A percentile compares a stretch with the other conserved stretches of the same genome.
Evolutionary conservation across 768 basidiomycete species (phyloP).

Genomic region (Panus rudis): DNA sequence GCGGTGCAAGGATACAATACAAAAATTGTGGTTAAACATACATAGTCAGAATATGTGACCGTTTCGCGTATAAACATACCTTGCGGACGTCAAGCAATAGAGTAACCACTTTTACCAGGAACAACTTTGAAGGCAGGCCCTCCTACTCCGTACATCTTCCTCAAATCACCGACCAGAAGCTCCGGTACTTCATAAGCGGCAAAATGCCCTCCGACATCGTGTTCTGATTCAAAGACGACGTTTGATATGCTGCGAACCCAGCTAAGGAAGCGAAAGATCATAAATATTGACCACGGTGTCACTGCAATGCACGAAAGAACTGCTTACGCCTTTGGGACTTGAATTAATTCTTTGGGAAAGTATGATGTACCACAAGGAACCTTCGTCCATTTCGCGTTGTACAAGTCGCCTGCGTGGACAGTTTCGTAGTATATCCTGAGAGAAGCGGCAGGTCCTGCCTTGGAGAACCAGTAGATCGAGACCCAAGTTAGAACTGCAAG

Average conservation of each 20-base stretch:
- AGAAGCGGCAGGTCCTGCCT: slow-evolving; percentile 25
- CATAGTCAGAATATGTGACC: no score
- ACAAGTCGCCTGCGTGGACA: neutral
- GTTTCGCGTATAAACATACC: no score
- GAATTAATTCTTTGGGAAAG: slow-evolving; percentile 23
- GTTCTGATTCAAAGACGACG: slow-evolving; percentile 40
- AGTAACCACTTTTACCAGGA: slow-evolving; percentile 6
- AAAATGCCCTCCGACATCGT: slow-evolving; percentile 52
- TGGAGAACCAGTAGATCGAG: slow-evolving; percentile 31
- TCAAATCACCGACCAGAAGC: slow-evolving; percentile 40
- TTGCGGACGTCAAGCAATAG: no score
- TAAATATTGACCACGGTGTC: neutral
- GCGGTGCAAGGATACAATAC: no score
- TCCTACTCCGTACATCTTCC: slow-evolving; percentile 39
- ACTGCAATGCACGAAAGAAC: neutral
- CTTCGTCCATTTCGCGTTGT: slow-evolving; percentile 1
- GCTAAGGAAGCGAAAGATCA: no score
- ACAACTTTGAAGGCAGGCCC: slow-evolving; percentile 21
- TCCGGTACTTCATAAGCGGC: slow-evolving; percentile 46
- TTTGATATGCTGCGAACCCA: slow-evolving; percentile 18
- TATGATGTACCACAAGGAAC: slow-evolving; percentile 24
- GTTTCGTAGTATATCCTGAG: slow-evolving; percentile 28
- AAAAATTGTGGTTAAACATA: no score
- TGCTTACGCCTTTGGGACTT: slow-evolving; percentile 15
- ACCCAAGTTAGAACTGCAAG: slow-evolving; percentile 28